Conservation (phyloP, 1,284 basidiomycete species). For the Ustilago cynodontis region DNA sequence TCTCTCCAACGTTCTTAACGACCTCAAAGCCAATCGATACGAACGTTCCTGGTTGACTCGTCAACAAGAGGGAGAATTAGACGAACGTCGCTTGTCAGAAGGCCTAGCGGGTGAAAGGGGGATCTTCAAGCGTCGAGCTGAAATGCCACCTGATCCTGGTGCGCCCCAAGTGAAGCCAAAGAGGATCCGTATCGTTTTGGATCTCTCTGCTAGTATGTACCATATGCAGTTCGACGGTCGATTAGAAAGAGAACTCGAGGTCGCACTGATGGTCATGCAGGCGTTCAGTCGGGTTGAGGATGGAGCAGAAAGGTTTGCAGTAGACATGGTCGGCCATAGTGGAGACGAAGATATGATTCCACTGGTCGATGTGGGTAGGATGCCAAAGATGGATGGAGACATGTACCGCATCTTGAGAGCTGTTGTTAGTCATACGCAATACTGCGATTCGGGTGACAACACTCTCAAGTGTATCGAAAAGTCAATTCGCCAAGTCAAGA, state of each 20-base stretch:
- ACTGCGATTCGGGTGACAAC: conserved; percentile 59
- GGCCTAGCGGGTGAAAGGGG: conserved; percentile 70
- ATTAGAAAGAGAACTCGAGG: conserved; percentile 65
- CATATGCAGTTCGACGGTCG: conserved; percentile 68
- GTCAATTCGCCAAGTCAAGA: conserved; percentile 53
- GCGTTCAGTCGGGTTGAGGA: conserved; percentile 62
- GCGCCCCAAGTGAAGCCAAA: conserved; percentile 70
- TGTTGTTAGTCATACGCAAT: conserved; percentile 62
- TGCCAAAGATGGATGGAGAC: conserved; percentile 64
- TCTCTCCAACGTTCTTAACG: conserved; percentile 63
- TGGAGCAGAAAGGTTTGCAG: conserved; percentile 55
- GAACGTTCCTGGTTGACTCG: conserved; percentile 70
- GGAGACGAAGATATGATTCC: conserved; percentile 69
- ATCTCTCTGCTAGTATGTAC: conserved; percentile 68
- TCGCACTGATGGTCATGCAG: conserved; percentile 69
- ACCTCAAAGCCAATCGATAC: conserved; percentile 69
- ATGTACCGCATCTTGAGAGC: conserved; percentile 64
- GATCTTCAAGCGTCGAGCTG: conserved; percentile 68
- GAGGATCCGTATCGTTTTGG: conserved; percentile 70
- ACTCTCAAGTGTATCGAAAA: conserved; percentile 59
- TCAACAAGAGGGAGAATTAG: conserved; percentile 70
- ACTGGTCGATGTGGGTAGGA: conserved; percentile 55
- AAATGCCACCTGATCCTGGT: conserved; percentile 66
- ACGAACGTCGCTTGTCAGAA: conserved; percentile 69
- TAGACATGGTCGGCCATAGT: conserved; percentile 69